Conservation (phyloP, 257 asterid genomes). For the Eucommia ulmoides region DNA sequence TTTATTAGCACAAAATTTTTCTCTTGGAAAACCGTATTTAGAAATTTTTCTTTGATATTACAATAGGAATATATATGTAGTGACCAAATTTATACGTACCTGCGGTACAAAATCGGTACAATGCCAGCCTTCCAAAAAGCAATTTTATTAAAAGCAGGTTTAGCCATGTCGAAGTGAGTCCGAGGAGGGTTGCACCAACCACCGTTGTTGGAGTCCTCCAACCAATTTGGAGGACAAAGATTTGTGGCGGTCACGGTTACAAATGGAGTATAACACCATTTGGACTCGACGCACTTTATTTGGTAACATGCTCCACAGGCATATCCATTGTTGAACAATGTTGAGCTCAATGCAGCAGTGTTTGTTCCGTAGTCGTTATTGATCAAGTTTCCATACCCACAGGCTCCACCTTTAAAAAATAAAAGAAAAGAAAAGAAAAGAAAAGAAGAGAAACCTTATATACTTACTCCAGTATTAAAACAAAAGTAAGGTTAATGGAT, state of each 20-base stretch:
- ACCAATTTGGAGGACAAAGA: background rate
- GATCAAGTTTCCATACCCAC: background rate
- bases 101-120: background rate
- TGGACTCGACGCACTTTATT: background rate
- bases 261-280: background rate
- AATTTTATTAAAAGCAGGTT: background rate
- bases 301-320: background rate
- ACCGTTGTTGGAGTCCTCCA: background rate
- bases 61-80: too few relatives aligned
- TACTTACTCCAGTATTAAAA: too few relatives aligned
- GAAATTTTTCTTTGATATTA: too few relatives aligned
- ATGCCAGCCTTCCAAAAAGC: background rate
- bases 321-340: background rate
- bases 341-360: background rate
- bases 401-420: background rate
- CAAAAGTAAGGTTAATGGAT: too few relatives aligned
- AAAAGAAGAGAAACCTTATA: too few relatives aligned
- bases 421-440: too few relatives aligned
- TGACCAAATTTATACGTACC: too few relatives aligned
- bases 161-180: background rate
- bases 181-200: background rate
- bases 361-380: background rate
- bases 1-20: too few relatives aligned
- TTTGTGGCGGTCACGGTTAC: background rate
- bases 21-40: too few relatives aligned